These are phyloP conservation scores for Penicillium hordei DNA, from an alignment of 2,329 filamentous ascomycete species.

Conservation along the genomic window DNA sequence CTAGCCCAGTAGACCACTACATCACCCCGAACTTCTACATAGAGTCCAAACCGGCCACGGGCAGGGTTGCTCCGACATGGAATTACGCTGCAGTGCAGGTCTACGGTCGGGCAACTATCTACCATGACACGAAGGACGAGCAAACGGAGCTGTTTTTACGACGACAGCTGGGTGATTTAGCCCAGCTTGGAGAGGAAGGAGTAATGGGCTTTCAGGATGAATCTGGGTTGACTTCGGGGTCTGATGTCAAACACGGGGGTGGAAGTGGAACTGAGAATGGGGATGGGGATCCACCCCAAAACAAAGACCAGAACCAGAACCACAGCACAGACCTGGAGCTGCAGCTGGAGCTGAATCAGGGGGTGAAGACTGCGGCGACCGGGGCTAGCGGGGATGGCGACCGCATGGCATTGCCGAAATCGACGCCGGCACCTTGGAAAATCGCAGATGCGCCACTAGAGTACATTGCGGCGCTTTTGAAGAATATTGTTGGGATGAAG, in stretches of 20 bases:
- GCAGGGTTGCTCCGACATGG: conserved; percentile 70
- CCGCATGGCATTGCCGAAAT: neutral
- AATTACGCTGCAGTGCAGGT: conserved; percentile 61
- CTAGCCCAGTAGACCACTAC: conserved; percentile 22
- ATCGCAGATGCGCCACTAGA: conserved; percentile 18
- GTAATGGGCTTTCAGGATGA: conserved; percentile 16
- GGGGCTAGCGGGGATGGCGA: neutral
- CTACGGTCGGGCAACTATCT: conserved; percentile 19
- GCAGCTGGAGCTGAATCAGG: neutral
- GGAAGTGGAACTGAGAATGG: neutral
- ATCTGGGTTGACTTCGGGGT: neutral
- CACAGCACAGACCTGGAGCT: neutral
- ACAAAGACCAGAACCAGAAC: no score
- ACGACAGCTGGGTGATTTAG: conserved; percentile 17
- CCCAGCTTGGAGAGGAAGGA: conserved; percentile 15
- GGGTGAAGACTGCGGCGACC: neutral
- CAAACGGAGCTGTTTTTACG: conserved; percentile 12
- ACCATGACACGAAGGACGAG: conserved; percentile 5
- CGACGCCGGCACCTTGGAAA: conserved; percentile 13
- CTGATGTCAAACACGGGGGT: neutral
- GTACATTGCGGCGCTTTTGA: conserved; percentile 21
- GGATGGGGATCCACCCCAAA: neutral
- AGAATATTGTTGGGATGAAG: conserved; percentile 21
- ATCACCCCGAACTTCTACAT: conserved; percentile 62
- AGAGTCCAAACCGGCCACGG: conserved; percentile 62